Evolutionary conservation across 192 early-diverging fungal species (phyloP), one percentile per base, ranked within the genome.

Genomic region (Funneliformis mosseae): DNA sequence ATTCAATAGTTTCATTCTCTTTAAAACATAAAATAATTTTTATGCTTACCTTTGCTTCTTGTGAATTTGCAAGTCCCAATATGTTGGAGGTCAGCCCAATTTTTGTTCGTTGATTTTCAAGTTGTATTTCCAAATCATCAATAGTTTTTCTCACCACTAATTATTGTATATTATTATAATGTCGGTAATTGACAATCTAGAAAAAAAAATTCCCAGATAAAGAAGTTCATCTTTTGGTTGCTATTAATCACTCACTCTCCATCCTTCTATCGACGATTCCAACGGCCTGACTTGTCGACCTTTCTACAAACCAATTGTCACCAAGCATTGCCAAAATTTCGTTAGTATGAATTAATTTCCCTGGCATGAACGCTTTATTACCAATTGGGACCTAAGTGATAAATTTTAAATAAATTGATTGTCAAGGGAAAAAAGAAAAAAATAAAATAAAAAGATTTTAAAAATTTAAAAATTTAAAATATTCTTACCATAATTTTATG

Each of bases 231-330:
- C 21, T 41, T 72, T 73, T 33, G 5, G 43, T 23, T 50, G 2
- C 41, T 27, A 8, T 8, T 76, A 10, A 33, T 76, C 33, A 39
- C 16, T 77, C 81, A 94, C 94, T 88, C 68, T 93, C 90, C 70
- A 83, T 84, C 48, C 94, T 81, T 11, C 95, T 85, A n/a, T 88
- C 81, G 1, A 95, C 89, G 27, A 97, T 96, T 9, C 83, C 91
- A 10, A 82, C 80, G 0, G 97, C 95, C 75, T 98, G 92, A 33
- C 77, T 83, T 10, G 90, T 91, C 9, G 94, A 95, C 27, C 90
- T 84, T 79, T 97, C 95, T 7, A 88, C 93, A 81, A 97, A 98
- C 91, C 93, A 97, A 86, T 97, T 96, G 68, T 96, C 96, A n/a
- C 97, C 97, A 46, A 98, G 84, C 46, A 94, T 83, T 0, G 95